These are phyloP conservation scores for Lyophyllum semitale DNA, from an alignment of 768 basidiomycete genomes.

Conservation along the genomic window DNA sequence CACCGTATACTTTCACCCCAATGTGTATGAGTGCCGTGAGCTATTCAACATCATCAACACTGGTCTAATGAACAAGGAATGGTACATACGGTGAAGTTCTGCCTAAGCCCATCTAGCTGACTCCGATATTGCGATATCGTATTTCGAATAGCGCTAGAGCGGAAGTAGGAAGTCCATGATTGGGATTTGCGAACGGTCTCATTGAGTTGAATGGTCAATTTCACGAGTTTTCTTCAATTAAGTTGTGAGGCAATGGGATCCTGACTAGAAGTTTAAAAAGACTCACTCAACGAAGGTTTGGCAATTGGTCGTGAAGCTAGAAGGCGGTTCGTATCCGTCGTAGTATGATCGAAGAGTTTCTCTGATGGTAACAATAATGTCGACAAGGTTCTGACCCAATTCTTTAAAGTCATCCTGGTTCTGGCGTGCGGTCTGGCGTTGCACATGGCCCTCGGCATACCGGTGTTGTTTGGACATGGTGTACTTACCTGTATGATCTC, in stretches of 20 bases:
- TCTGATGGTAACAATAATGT: conserved; percentile 1
- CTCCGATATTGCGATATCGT: conserved; percentile 5
- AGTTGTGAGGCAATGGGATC: neutral
- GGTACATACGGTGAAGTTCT: conserved; percentile 3
- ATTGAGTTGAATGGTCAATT: neutral
- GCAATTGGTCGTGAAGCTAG: neutral
- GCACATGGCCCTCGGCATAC: neutral
- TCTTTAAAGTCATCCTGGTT: conserved; percentile 11
- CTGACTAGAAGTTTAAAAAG: neutral
- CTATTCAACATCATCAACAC: neutral
- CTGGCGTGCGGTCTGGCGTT: neutral
- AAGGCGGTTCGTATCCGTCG: neutral
- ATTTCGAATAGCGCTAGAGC: neutral
- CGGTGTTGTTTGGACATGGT: neutral
- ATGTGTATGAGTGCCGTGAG: conserved; percentile 6
- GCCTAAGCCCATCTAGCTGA: conserved; percentile 3
- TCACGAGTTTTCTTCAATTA: neutral
- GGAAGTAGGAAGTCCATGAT: conserved; percentile 9
- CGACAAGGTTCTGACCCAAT: conserved; percentile 6
- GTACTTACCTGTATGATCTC: conserved; percentile 7
- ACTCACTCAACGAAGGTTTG: conserved; percentile 10
- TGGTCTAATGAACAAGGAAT: neutral
- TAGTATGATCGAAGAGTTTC: conserved; percentile 3
- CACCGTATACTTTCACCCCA: neutral
- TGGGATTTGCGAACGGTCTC: neutral